phyloP scores from a whole-genome alignment of 331 rosid genomes.

The Telfairia occidentalis region DNA sequence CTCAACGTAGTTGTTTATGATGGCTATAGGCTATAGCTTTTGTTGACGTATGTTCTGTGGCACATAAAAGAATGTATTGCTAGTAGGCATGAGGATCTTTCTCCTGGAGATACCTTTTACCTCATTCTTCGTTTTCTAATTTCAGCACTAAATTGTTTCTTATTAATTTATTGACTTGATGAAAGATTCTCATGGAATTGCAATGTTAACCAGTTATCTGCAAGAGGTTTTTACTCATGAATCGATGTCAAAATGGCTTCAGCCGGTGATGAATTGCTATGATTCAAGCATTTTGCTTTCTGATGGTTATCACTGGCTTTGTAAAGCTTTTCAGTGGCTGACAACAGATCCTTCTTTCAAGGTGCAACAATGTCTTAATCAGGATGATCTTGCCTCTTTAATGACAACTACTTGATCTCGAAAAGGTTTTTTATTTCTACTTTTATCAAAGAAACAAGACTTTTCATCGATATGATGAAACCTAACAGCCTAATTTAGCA shows the following conservation, averaged over 20 bases:
- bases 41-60: not conserved
- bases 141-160: not conserved
- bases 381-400: not conserved
- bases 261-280: conserved; percentile 21
- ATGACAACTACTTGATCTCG: not conserved
- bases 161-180: not conserved
- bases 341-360: conserved; percentile 42
- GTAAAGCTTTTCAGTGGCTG: conserved; percentile 40
- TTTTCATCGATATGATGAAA: not conserved
- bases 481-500: not conserved
- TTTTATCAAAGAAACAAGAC: not conserved
- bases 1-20: not conserved
- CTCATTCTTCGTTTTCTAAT: not conserved
- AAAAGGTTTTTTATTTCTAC: not conserved
- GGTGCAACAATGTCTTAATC: conserved; percentile 22
- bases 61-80: not conserved
- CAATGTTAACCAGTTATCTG: conserved; percentile 27
- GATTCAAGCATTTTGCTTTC: conserved; percentile 29
- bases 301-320: conserved; percentile 29
- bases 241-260: conserved; percentile 19
- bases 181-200: not conserved
- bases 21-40: not conserved
- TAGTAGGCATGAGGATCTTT: not conserved
- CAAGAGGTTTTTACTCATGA: conserved; percentile 26
- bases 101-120: not conserved